Conservation (phyloP, 192 early-diverging fungal genomes). For the Funneliformis geosporum region DNA sequence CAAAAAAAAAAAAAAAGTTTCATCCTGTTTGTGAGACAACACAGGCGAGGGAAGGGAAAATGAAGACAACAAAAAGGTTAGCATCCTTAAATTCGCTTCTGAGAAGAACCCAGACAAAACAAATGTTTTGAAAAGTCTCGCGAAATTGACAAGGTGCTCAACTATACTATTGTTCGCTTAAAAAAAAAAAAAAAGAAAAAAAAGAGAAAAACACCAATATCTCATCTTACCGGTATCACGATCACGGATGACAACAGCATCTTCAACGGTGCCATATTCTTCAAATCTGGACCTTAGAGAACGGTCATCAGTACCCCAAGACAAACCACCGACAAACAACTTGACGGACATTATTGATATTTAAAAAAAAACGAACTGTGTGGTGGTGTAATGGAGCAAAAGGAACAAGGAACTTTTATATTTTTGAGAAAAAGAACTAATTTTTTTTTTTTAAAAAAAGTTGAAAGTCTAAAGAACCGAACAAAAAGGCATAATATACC, state of each 20-base stretch:
- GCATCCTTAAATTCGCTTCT: slow-evolving; percentile 14
- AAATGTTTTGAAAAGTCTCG: slow-evolving; percentile 1
- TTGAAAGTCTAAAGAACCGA: too few relatives aligned
- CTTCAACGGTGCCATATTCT: slow-evolving; percentile 61
- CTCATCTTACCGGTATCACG: slow-evolving; percentile 71
- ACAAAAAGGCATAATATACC: neutral
- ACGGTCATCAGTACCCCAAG: slow-evolving; percentile 67
- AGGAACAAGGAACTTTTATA: neutral
- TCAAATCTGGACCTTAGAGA: slow-evolving; percentile 62
- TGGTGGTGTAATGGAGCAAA: neutral
- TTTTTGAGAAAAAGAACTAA: neutral
- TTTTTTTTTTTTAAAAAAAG: slow-evolving; percentile 1
- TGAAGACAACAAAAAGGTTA: slow-evolving; percentile 18
- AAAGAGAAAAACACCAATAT: neutral
- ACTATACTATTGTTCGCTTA: slow-evolving; percentile 5
- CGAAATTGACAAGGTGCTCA: slow-evolving; percentile 5
- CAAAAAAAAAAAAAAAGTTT: neutral
- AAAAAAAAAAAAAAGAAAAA: neutral
- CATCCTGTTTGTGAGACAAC: slow-evolving; percentile 18
- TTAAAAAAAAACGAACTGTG: neutral
- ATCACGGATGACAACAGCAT: slow-evolving; percentile 69
- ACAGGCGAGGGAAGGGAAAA: slow-evolving; percentile 14
- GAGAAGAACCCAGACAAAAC: neutral
- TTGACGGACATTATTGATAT: slow-evolving; percentile 41
- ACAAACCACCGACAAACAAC: slow-evolving; percentile 68